Evolutionary conservation across 306 rosid genomes (phyloP).

Genomic region (Cucumis sativus): DNA sequence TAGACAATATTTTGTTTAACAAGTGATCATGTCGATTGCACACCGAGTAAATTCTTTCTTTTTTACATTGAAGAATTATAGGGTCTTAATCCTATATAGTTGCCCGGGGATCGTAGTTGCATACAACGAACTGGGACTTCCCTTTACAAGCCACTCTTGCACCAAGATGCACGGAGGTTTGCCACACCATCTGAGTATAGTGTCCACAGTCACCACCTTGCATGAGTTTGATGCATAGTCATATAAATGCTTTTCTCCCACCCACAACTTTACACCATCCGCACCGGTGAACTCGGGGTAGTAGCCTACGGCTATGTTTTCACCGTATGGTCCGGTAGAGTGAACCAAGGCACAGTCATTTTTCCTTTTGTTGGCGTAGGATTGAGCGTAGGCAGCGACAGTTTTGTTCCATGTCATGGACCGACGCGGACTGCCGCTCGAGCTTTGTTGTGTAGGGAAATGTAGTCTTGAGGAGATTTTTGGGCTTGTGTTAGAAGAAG

Average conservation of each 20-base stretch:
- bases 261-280: conserved; percentile 16
- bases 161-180: conserved; percentile 1
- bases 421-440: neutral
- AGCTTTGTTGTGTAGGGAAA: conserved; percentile 21
- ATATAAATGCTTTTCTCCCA: conserved; percentile 13
- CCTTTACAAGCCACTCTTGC: conserved; percentile 14
- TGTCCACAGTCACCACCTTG: conserved; percentile 14
- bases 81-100: conserved; percentile 7
- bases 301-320: conserved; percentile 13
- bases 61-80: neutral
- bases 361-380: neutral
- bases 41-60: too few species aligned
- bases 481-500: neutral
- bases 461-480: conserved; percentile 13
- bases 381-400: conserved; percentile 7
- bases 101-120: conserved; percentile 17
- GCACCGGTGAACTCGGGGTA: neutral
- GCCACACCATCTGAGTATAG: conserved; percentile 31
- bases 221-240: conserved; percentile 4
- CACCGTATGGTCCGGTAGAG: conserved; percentile 22
- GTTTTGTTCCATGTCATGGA: neutral
- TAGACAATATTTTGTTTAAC: too few species aligned
- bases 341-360: conserved; percentile 16
- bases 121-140: conserved; percentile 2
- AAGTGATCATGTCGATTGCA: too few species aligned